phyloP scores from a whole-genome alignment of 1,284 basidiomycete species.

The Fomitopsis pinicola region DNA sequence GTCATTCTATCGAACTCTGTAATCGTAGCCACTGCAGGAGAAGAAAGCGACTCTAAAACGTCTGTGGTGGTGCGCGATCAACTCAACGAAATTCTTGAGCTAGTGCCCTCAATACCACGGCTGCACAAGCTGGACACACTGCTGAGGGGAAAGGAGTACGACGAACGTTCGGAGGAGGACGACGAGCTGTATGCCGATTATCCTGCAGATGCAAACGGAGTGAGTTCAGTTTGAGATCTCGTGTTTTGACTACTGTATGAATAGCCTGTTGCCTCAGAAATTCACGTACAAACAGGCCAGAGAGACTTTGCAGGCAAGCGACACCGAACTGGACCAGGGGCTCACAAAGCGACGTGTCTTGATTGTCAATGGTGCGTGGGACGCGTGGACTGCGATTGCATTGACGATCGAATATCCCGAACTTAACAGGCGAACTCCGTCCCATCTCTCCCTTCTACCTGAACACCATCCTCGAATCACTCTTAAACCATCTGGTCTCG shows the following conservation, averaged over 20 bases:
- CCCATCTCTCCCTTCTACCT: slow-evolving; percentile 68
- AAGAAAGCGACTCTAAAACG: slow-evolving; percentile 3
- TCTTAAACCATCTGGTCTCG: slow-evolving; percentile 68
- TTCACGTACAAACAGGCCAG: slow-evolving; percentile 59
- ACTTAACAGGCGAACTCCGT: slow-evolving; percentile 52
- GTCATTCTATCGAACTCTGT: slow-evolving; percentile 84
- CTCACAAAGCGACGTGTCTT: slow-evolving; percentile 68
- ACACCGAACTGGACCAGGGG: slow-evolving; percentile 62
- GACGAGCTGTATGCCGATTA: slow-evolving; percentile 37
- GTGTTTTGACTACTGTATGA: background rate
- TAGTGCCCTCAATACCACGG: slow-evolving; percentile 68
- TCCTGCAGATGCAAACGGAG: slow-evolving; percentile 1
- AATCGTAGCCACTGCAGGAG: slow-evolving; percentile 57
- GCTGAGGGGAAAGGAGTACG: slow-evolving; percentile 65
- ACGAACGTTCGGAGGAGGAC: slow-evolving; percentile 48
- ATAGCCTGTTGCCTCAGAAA: slow-evolving; percentile 24
- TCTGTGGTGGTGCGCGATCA: slow-evolving; percentile 56
- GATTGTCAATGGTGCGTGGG: slow-evolving; percentile 54
- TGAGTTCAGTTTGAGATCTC: background rate
- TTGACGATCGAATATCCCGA: background rate
- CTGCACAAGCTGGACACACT: slow-evolving; percentile 63
- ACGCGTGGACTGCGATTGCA: too few relatives aligned
- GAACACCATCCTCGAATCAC: slow-evolving; percentile 62
- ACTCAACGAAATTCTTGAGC: slow-evolving; percentile 75
- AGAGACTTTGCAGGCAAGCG: slow-evolving; percentile 73